A percentile compares a stretch with the other conserved stretches of the same genome.
These are phyloP conservation scores for Trichoderma oligosporum DNA, from an alignment of 2,329 filamentous ascomycete genomes.

Conservation along the genomic window DNA sequence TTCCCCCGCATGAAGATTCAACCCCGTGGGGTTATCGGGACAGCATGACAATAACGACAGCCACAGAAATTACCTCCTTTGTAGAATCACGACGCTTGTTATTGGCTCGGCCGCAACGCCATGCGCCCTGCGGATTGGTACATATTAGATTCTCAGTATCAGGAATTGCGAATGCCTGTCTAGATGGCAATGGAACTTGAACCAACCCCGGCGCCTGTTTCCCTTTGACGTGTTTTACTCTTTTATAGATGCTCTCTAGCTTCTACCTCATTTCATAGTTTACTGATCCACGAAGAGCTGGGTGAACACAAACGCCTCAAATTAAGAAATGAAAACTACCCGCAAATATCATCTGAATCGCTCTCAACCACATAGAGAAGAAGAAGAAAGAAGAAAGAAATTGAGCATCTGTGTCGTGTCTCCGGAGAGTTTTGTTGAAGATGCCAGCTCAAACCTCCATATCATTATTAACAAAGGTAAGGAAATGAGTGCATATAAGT, in stretches of 20 bases:
- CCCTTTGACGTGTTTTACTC: neutral
- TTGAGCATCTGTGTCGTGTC: no score
- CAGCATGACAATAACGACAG: slow-evolving; percentile 8
- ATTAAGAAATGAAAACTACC: neutral
- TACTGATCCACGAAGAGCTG: neutral
- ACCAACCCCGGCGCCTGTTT: neutral
- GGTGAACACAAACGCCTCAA: neutral
- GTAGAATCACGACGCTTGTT: neutral
- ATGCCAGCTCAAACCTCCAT: no score
- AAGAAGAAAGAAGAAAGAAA: no score
- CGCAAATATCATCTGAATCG: neutral
- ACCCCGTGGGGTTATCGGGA: slow-evolving; percentile 13
- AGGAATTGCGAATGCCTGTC: neutral
- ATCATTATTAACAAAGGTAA: no score
- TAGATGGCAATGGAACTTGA: neutral
- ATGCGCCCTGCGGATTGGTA: neutral
- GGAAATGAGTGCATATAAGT: no score
- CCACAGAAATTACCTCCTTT: neutral
- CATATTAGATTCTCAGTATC: no score
- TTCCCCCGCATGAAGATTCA: slow-evolving; percentile 15
- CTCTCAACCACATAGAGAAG: no score
- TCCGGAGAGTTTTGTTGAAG: no score
- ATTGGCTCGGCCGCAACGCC: neutral
- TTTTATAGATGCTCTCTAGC: neutral
- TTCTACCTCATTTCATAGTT: neutral